Base-by-base conservation (phyloP, 2,329 filamentous ascomycete genomes). In the Daldinia sp. region DNA sequence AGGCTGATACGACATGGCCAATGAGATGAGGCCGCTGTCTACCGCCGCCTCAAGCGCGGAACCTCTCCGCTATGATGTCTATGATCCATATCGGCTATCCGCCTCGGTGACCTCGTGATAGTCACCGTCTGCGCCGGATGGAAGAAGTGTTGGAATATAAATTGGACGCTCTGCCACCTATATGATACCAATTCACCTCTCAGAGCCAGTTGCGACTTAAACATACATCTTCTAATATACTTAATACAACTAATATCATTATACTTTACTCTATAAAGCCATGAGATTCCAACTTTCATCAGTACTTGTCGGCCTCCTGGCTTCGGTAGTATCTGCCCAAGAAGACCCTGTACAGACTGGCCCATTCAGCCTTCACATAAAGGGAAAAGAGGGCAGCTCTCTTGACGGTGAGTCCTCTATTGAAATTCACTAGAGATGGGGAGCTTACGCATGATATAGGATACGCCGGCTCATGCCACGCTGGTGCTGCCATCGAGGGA, bases 311-410 rank as follows among this genome's bases (percentile, higher is more conserved):
- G 74, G 76, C 68, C 57, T 79, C 58, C 75, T 75, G 59, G 73
- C 72, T 64, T 73, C 71, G 9, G 69, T 51, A 12, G 76, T 72
- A 6, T 74, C 73, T 15, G 79, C 78, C 12, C 79, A 81, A 65
- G 30, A 68, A 1, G 67, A 51, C 67, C 74, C 71, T 4, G 35
- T 39, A 53, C 77, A 79, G 58, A 75, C 72, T 0, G 78, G 73
- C 15, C 78, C 79, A 46, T 81, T 81, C 72, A 71, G 58, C 57
- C 76, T 81, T 12, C 72, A 78, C 57, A 68, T 81, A 46, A 73
- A 69, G n/a, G 75, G 74, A 44, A 73, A 73, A 37, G 33, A 63
- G 35, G 71, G 74, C 62, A 75, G 72, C 63, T 68, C 67, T 23
- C 67, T 79, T 18, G 68, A 79, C 63, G 79, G 78, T 73, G 57